phyloP scores from a whole-genome alignment of 2,329 filamentous ascomycete species.

The Talaromyces marneffei region DNA sequence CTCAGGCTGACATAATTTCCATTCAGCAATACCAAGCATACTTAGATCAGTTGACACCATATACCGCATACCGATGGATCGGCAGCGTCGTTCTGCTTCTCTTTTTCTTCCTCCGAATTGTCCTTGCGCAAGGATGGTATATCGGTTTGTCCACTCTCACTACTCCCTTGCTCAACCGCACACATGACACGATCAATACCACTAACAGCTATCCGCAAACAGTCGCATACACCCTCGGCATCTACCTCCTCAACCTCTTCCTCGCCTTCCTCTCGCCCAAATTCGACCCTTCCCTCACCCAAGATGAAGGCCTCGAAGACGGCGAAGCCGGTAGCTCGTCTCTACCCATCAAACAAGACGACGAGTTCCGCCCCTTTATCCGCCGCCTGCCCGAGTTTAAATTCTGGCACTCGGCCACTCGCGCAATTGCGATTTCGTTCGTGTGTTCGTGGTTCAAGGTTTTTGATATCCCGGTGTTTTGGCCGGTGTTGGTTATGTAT shows the following conservation, averaged over 20 bases:
- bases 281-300: slow-evolving; percentile 93
- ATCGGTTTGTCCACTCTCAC: slow-evolving; percentile 63
- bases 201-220: slow-evolving; percentile 7
- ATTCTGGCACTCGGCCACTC: slow-evolving; percentile 96
- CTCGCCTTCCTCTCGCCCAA: slow-evolving; percentile 97
- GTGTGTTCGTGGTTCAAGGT: slow-evolving; percentile 86
- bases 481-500: slow-evolving; percentile 96
- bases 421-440: slow-evolving; percentile 77
- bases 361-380: slow-evolving; percentile 97
- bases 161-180: background rate
- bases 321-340: slow-evolving; percentile 62
- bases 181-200: background rate
- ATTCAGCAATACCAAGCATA: slow-evolving; percentile 84
- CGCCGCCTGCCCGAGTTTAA: slow-evolving; percentile 96
- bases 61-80: slow-evolving; percentile 81
- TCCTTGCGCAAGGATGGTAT: slow-evolving; percentile 95
- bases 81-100: slow-evolving; percentile 70
- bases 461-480: slow-evolving; percentile 97
- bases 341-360: slow-evolving; percentile 89
- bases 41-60: slow-evolving; percentile 89
- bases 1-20: background rate
- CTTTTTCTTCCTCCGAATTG: slow-evolving; percentile 81
- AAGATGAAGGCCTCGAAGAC: slow-evolving; percentile 95
- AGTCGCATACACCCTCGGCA: slow-evolving; percentile 97
- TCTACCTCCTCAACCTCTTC: slow-evolving; percentile 98